Conservation (phyloP, 2,329 filamentous ascomycete species). For the Tolypocladium album region DNA sequence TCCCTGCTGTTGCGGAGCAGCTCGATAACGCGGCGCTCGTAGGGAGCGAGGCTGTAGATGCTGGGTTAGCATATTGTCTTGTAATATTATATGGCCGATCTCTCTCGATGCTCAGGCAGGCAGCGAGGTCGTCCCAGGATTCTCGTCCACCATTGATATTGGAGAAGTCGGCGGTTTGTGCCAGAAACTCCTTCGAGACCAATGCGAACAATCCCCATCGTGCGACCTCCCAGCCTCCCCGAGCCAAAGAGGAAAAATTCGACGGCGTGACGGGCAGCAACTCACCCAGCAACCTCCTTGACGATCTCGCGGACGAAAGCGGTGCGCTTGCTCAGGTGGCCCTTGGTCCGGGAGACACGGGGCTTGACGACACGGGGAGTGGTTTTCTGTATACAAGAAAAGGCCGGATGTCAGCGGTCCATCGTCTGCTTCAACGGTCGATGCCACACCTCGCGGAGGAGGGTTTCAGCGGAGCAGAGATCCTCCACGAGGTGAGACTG, state of each 20-base stretch:
- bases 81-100: not conserved
- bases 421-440: constrained; percentile 38
- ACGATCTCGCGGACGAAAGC: constrained; percentile 95
- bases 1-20: constrained; percentile 98
- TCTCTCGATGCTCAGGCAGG: not conserved
- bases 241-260: not conserved
- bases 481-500: constrained; percentile 67
- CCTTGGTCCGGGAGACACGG: constrained; percentile 79
- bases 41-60: constrained; percentile 61
- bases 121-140: not conserved
- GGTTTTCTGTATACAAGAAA: constrained; percentile 56
- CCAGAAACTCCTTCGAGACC: not conserved
- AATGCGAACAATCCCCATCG: not conserved
- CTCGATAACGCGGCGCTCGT: constrained; percentile 99
- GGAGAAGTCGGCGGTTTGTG: not conserved
- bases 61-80: constrained; percentile 16
- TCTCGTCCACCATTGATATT: not conserved
- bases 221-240: not conserved
- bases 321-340: constrained; percentile 92
- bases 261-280: constrained; percentile 10
- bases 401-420: constrained; percentile 41
- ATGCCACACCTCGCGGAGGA: constrained; percentile 14
- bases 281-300: constrained; percentile 94
- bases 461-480: constrained; percentile 38
- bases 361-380: constrained; percentile 68